Evolutionary conservation across 805 yeast genomes (phyloP), one percentile per base, ranked within the genome.

Genomic region (Deakozyma indianensis): DNA sequence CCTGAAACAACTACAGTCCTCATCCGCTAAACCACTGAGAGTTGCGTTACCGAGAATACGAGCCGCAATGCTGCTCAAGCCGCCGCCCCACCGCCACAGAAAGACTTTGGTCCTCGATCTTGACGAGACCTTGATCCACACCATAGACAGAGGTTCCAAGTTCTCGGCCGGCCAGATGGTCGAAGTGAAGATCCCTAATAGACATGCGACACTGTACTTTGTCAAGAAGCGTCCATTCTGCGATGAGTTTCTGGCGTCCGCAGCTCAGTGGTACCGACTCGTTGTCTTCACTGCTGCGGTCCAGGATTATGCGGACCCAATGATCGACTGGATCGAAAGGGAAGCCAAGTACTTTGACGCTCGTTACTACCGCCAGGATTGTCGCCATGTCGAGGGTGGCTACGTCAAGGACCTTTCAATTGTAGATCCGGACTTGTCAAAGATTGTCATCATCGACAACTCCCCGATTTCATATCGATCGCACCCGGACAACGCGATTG

Each of bases 281-380:
- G 88, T 87, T 25, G 77, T 94, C 7, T 92, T 92, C 68, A 92
- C 98, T 0, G 98, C 98, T 1, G 82, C 94, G 35, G 88, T 92
- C 50, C 77, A 79, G 60, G 95, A 86, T 58, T 92, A 92, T 57
- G 97, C 98, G 0, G 98, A 92, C 57, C 97, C 98, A 0, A 94
- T 92, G 43, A 84, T 92, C 44, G 90, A 90, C 62, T 84, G 88
- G 78, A 68, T 90, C 20, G 97, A 90, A 60, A 70, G 73, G 54
- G 84, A 80, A 53, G 40, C 50, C 14, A 57, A 63, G 56, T 69
- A 60, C 65, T 78, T 76, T 65, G 56, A 66, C 41, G 71, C 71
- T 47, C 67, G 97, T 44, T 77, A 71, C 51, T 90, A 90, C 61
- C 70, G 97, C 55, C 73, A 73, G 53, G 80, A 86, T 57, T 90